phyloP scores from a whole-genome alignment of 345 rosid species.

The Turnera subulata region DNA sequence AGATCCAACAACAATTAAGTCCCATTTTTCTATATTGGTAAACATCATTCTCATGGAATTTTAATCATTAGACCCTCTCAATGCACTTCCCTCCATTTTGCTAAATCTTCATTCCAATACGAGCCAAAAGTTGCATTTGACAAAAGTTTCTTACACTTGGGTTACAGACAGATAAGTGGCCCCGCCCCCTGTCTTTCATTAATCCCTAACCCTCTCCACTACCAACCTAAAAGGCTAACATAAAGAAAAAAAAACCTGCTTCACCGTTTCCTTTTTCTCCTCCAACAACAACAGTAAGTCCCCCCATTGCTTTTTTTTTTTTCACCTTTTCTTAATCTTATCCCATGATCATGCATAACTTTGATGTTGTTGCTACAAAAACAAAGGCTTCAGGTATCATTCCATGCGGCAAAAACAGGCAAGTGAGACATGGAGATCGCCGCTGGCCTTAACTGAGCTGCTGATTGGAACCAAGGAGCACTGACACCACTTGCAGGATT shows the following conservation, averaged over 20 bases:
- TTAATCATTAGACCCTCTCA: constrained; percentile 27
- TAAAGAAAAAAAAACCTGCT: constrained; percentile 16
- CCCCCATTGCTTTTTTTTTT: not conserved
- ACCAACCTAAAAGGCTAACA: constrained; percentile 8
- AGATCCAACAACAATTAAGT: constrained; percentile 19
- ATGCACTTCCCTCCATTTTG: constrained; percentile 34
- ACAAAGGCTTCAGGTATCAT: constrained; percentile 35
- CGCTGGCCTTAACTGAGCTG: constrained; percentile 36
- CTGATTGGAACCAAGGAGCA: constrained; percentile 50
- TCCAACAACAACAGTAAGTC: not conserved
- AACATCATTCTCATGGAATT: constrained; percentile 26
- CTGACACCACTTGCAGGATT: constrained; percentile 30
- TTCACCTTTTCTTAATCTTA: no score
- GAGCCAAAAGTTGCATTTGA: constrained; percentile 32
- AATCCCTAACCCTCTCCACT: constrained; percentile 25
- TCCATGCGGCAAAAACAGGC: constrained; percentile 76
- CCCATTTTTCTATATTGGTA: constrained; percentile 15
- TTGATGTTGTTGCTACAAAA: not conserved
- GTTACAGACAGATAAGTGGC: constrained; percentile 31
- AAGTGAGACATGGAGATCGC: constrained; percentile 51
- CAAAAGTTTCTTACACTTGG: constrained; percentile 31
- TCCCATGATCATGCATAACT: constrained; percentile 13
- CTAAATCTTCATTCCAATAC: constrained; percentile 21
- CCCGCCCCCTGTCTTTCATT: constrained; percentile 22
- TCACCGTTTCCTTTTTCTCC: not conserved